Conservation (phyloP, 768 basidiomycete species). For the Mycena galericulata region DNA sequence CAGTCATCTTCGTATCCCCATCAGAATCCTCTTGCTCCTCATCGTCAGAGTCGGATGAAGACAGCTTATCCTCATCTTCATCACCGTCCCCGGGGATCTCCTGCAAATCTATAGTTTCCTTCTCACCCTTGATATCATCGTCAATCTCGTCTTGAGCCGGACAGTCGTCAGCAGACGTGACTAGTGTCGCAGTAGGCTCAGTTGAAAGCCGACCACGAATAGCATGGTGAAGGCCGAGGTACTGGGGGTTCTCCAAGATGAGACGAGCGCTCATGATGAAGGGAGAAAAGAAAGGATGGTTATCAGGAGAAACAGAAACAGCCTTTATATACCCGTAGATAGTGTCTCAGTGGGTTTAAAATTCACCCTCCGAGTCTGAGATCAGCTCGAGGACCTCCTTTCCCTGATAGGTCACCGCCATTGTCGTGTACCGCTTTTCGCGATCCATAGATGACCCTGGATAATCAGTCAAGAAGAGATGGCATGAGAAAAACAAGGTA, state of each 20-base stretch:
- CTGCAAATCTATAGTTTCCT: not conserved
- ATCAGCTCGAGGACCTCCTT: constrained; percentile 14
- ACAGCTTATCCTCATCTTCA: no score
- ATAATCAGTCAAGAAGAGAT: not conserved
- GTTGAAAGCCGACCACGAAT: no score
- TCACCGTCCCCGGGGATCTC: no score
- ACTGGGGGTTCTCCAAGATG: not conserved
- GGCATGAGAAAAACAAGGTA: no score
- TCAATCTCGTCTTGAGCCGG: constrained; percentile 13
- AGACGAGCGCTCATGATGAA: not conserved
- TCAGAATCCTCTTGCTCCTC: constrained; percentile 26
- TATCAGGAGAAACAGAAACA: constrained; percentile 12
- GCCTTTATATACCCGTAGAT: constrained; percentile 12
- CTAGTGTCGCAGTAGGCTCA: no score
- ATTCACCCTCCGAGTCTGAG: not conserved
- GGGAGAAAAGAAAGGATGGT: not conserved
- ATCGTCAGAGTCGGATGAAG: constrained; percentile 33
- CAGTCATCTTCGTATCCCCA: constrained; percentile 10
- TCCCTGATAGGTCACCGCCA: constrained; percentile 6
- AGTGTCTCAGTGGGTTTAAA: constrained; percentile 1
- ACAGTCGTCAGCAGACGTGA: not conserved
- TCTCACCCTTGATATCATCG: constrained; percentile 30
- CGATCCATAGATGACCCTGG: not conserved
- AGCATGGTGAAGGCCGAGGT: not conserved
- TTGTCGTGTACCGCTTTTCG: constrained; percentile 10